phyloP scores from a whole-genome alignment of 108 stramenopile genomes.

The Asterionellopsis glacialis region DNA sequence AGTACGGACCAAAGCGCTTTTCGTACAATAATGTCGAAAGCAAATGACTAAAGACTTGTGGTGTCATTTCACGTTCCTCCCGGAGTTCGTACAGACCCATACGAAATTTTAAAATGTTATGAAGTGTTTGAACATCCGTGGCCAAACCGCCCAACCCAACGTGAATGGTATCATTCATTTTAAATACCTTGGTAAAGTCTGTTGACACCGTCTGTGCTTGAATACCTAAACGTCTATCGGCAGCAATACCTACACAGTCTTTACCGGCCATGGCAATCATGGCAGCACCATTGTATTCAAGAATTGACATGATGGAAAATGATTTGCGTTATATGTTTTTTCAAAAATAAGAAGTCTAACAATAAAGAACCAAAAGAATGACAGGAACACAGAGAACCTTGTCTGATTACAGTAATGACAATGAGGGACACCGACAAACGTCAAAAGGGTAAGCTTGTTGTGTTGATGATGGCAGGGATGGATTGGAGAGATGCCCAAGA shows the following conservation, averaged over 20 bases:
- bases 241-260: constrained; percentile 96
- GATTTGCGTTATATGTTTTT: too few relatives aligned
- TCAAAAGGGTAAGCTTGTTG: too few relatives aligned
- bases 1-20: constrained; percentile 98
- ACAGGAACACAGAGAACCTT: too few relatives aligned
- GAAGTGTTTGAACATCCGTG: constrained; percentile 94
- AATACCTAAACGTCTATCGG: constrained; percentile 91
- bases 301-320: constrained; percentile 94
- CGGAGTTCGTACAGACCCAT: constrained; percentile 89
- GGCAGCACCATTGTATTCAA: constrained; percentile 98
- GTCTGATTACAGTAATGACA: too few relatives aligned
- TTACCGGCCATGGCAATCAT: constrained; percentile 99
- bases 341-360: too few relatives aligned
- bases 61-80: constrained; percentile 96
- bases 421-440: too few relatives aligned
- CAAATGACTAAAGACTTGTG: constrained; percentile 87
- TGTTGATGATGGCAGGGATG: too few relatives aligned
- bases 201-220: constrained; percentile 92
- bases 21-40: constrained; percentile 90
- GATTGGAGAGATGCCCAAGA: too few relatives aligned
- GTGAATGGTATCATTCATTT: constrained; percentile 86
- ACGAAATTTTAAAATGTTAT: constrained; percentile 81
- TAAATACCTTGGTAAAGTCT: constrained; percentile 94
- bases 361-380: too few relatives aligned
- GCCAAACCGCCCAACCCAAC: constrained; percentile 96